These are phyloP conservation scores for Penicillium riverlandense DNA, from an alignment of 495 filamentous ascomycete species.

Conservation along the genomic window DNA sequence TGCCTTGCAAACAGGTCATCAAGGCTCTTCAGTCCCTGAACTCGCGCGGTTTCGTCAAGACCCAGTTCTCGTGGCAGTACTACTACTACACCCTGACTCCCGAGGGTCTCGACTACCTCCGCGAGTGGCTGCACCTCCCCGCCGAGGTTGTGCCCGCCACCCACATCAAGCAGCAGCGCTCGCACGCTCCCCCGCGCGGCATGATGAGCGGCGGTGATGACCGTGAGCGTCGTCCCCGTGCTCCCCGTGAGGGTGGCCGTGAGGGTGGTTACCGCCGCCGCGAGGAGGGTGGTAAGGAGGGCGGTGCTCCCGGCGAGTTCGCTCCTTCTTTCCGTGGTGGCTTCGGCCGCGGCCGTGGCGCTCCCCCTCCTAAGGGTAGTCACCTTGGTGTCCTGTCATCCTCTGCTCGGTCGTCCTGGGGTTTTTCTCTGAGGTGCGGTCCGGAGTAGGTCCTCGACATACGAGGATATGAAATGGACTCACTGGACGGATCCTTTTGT, in stretches of 20 bases:
- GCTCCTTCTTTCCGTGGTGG: slow-evolving; percentile 93
- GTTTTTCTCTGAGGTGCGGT: slow-evolving; percentile 15
- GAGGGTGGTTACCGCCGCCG: slow-evolving; percentile 57
- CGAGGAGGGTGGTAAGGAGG: slow-evolving; percentile 87
- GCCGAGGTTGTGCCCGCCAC: slow-evolving; percentile 99
- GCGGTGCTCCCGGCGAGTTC: slow-evolving; percentile 90
- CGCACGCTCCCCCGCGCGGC: slow-evolving; percentile 93
- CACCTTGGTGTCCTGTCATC: slow-evolving; percentile 25
- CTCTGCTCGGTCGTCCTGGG: slow-evolving; percentile 33
- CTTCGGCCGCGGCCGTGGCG: slow-evolving; percentile 82
- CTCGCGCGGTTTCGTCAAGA: slow-evolving; percentile 98
- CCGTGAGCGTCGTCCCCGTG: slow-evolving; percentile 70
- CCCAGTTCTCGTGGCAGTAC: slow-evolving; percentile 99
- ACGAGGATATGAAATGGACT: slow-evolving; percentile 21
- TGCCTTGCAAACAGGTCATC: slow-evolving; percentile 57
- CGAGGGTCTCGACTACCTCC: slow-evolving; percentile 99
- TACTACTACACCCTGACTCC: slow-evolving; percentile 99
- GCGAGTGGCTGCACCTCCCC: slow-evolving; percentile 99
- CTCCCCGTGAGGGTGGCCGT: slow-evolving; percentile 82
- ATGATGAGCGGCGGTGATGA: slow-evolving; percentile 91
- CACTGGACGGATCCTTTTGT: slow-evolving; percentile 12
- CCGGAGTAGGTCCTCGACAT: slow-evolving; percentile 20
- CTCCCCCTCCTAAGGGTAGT: slow-evolving; percentile 49
- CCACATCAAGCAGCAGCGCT: slow-evolving; percentile 99
- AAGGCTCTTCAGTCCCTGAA: slow-evolving; percentile 97